Evolutionary conservation across 73 alveolate species (phyloP).

Genomic region (Stentor roeselii): DNA sequence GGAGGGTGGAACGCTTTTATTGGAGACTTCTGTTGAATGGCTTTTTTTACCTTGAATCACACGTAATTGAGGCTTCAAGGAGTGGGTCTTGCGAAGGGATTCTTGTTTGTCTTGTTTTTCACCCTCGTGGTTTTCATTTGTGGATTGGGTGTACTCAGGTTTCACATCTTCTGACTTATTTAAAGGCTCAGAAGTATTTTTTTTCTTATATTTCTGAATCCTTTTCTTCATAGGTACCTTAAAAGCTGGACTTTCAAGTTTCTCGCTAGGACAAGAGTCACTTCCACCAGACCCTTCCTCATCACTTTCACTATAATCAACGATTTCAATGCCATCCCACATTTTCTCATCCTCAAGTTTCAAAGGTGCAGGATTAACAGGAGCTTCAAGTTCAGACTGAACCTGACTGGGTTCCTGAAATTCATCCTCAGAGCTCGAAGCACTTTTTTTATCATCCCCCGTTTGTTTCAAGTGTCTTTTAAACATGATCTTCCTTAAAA

Average conservation of each 20-base stretch:
- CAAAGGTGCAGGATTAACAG: not conserved
- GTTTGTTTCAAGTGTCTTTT: not conserved
- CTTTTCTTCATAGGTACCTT: not conserved
- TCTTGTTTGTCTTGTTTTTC: not conserved
- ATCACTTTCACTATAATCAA: conserved; percentile 10
- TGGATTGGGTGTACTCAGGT: not conserved
- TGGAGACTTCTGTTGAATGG: not conserved
- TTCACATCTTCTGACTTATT: not conserved
- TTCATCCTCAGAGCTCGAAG: not conserved
- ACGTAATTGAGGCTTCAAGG: not conserved
- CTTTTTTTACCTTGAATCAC: not conserved
- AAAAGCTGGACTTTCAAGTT: not conserved
- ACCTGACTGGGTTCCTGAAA: not conserved
- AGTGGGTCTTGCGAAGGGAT: not conserved
- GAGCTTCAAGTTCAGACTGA: not conserved
- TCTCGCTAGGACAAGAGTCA: conserved; percentile 16
- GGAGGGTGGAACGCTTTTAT: not conserved
- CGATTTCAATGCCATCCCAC: conserved; percentile 8
- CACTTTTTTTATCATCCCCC: not conserved
- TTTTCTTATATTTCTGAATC: not conserved
- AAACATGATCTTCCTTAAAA: not conserved
- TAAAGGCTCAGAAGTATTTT: not conserved
- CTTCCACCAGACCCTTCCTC: conserved; percentile 15
- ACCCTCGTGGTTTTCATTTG: not conserved
- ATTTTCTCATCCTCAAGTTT: not conserved